Evolutionary conservation across 2,329 filamentous ascomycete genomes (phyloP).

Genomic region (Aspergillus sergii): DNA sequence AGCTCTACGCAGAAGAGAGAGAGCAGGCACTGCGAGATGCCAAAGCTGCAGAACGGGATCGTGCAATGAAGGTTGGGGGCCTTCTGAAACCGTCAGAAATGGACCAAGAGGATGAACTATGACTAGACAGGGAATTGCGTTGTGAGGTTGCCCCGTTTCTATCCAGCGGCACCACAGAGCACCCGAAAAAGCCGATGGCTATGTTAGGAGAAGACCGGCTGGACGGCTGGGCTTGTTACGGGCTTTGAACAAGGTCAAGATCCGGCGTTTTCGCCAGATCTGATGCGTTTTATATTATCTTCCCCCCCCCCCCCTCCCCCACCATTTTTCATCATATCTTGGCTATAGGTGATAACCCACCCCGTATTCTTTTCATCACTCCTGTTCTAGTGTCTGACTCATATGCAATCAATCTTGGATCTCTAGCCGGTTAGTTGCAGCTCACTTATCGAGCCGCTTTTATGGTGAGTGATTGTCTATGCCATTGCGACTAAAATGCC

Average conservation of each 20-base stretch:
- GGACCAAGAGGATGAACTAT: slow-evolving; percentile 78
- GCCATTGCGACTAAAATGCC: neutral
- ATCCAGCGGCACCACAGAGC: slow-evolving; percentile 29
- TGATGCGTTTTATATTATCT: neutral
- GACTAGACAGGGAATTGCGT: slow-evolving; percentile 73
- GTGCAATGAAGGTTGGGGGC: slow-evolving; percentile 91
- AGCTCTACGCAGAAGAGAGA: slow-evolving; percentile 91
- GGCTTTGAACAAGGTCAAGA: slow-evolving; percentile 46
- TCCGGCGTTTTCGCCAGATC: slow-evolving; percentile 5
- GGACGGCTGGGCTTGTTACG: slow-evolving; percentile 70
- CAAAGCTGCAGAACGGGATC: slow-evolving; percentile 85
- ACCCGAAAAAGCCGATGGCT: slow-evolving; percentile 23
- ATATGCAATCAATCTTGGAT: slow-evolving; percentile 8
- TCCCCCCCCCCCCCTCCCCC: no score
- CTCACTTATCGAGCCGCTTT: neutral
- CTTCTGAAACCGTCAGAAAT: slow-evolving; percentile 97
- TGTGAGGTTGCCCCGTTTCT: slow-evolving; percentile 57
- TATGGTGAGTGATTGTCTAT: neutral
- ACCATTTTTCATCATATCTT: neutral
- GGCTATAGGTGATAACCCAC: neutral
- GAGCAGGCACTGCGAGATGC: slow-evolving; percentile 87
- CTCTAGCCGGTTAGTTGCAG: neutral
- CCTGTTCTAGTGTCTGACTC: neutral
- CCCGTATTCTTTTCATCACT: neutral
- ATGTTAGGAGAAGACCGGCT: slow-evolving; percentile 38